These are phyloP conservation scores for Entonaema liquescens DNA, from an alignment of 495 filamentous ascomycete species.

Conservation along the genomic window DNA sequence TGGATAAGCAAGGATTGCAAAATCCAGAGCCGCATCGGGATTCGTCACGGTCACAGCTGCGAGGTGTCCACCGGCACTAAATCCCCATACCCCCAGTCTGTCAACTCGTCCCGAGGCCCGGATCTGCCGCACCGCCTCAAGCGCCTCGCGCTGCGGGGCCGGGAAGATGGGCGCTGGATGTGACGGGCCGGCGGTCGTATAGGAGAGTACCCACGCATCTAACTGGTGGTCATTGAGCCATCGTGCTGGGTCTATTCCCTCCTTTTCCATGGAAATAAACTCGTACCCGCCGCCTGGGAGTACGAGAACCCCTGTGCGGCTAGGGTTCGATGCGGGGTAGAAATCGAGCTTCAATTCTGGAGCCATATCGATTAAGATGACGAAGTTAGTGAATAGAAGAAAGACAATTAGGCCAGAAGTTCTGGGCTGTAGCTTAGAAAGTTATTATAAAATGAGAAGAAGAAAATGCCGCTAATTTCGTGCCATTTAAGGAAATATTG, in stretches of 20 bases:
- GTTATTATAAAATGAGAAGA: background rate
- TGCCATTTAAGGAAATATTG: background rate
- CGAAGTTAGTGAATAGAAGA: background rate
- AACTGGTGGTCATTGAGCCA: slow-evolving; percentile 25
- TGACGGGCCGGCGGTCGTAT: slow-evolving; percentile 1
- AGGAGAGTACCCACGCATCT: slow-evolving; percentile 33
- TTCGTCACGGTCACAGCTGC: slow-evolving; percentile 29
- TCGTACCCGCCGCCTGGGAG: slow-evolving; percentile 26
- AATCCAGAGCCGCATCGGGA: slow-evolving; percentile 3
- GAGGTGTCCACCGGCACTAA: slow-evolving; percentile 28
- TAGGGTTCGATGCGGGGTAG: slow-evolving; percentile 20
- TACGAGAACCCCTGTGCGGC: slow-evolving; percentile 18
- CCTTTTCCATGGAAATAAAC: slow-evolving; percentile 14
- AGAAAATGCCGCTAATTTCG: no score
- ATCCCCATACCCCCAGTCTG: slow-evolving; percentile 33
- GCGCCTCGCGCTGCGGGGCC: slow-evolving; percentile 5
- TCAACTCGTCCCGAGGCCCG: slow-evolving; percentile 10
- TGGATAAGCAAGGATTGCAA: slow-evolving; percentile 26
- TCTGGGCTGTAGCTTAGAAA: background rate
- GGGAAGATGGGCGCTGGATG: slow-evolving; percentile 7
- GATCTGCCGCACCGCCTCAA: slow-evolving; percentile 15
- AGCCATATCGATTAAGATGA: background rate
- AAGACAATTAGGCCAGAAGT: background rate
- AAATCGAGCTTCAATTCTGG: slow-evolving; percentile 14
- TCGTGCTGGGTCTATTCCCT: slow-evolving; percentile 8